Evolutionary conservation across 768 basidiomycete genomes (phyloP).

Genomic region (Podaxis mareebaensis): DNA sequence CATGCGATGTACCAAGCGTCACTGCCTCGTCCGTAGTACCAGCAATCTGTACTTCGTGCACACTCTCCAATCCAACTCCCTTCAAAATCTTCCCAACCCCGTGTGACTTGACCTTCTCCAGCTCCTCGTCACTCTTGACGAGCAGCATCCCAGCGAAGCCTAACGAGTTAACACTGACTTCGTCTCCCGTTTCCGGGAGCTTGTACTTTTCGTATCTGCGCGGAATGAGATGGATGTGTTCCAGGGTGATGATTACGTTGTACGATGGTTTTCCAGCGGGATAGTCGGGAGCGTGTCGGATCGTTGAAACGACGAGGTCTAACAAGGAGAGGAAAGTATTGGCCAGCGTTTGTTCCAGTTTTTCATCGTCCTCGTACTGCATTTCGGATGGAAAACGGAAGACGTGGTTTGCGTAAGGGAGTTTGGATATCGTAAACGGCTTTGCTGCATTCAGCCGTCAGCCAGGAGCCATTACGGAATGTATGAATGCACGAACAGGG

Average conservation of each 20-base stretch:
- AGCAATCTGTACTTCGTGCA: constrained; percentile 65
- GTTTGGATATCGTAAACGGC: constrained; percentile 64
- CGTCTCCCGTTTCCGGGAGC: constrained; percentile 52
- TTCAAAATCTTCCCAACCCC: constrained; percentile 63
- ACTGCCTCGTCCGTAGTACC: constrained; percentile 34
- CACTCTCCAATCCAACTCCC: constrained; percentile 64
- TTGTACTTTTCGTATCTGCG: constrained; percentile 63
- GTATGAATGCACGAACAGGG: constrained; percentile 40
- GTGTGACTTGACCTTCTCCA: constrained; percentile 66
- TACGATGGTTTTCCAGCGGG: constrained; percentile 72
- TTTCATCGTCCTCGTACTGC: constrained; percentile 36
- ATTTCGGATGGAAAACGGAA: constrained; percentile 55
- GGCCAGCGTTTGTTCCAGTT: constrained; percentile 54
- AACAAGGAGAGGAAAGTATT: constrained; percentile 70
- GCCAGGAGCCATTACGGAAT: neutral
- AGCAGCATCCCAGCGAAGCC: constrained; percentile 91
- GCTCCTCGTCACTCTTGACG: constrained; percentile 79
- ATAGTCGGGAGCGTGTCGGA: constrained; percentile 65
- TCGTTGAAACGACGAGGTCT: constrained; percentile 73
- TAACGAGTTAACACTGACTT: constrained; percentile 78
- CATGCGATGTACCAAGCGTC: constrained; percentile 4
- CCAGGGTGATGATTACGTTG: constrained; percentile 78
- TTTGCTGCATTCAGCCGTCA: constrained; percentile 45
- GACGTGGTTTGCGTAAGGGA: constrained; percentile 84
- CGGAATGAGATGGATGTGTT: constrained; percentile 87